Percentiles rank a stretch among this genome's conserved stretches.
Evolutionary conservation across 495 filamentous ascomycete species (phyloP).

Genomic region (Staphylotrichum longicolle): DNA sequence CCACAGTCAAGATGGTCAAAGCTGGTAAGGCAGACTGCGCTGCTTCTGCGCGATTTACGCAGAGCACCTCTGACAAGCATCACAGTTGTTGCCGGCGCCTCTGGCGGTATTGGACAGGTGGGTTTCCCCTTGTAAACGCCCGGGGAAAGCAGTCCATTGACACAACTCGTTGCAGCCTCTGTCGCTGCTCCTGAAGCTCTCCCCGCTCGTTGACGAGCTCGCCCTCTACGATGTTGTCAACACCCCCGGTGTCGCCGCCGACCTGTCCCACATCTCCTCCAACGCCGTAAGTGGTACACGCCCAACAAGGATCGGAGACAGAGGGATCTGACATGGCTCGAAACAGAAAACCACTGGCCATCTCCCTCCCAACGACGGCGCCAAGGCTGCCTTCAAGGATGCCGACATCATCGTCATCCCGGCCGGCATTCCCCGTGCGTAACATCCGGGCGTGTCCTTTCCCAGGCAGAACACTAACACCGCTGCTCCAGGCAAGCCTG

Average conservation of each 20-base stretch:
- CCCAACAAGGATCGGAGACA: background rate
- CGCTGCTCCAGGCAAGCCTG: constrained; percentile 77
- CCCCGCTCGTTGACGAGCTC: constrained; percentile 82
- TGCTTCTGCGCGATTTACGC: constrained; percentile 16
- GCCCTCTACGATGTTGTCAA: constrained; percentile 98
- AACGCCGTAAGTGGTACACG: constrained; percentile 65
- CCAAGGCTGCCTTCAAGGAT: constrained; percentile 82
- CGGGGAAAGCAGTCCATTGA: constrained; percentile 6
- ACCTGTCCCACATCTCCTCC: constrained; percentile 96
- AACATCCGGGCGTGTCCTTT: constrained; percentile 5
- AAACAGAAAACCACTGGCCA: constrained; percentile 83
- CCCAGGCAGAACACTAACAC: constrained; percentile 18
- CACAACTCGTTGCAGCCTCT: constrained; percentile 63
- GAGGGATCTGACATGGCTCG: constrained; percentile 26
- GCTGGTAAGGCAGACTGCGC: constrained; percentile 58
- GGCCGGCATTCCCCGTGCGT: constrained; percentile 93
- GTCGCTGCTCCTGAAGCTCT: constrained; percentile 89
- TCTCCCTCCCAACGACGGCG: constrained; percentile 84
- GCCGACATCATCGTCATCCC: constrained; percentile 95
- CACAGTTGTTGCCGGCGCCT: constrained; percentile 88
- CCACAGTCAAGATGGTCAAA: constrained; percentile 72
- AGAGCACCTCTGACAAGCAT: constrained; percentile 33
- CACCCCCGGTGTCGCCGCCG: constrained; percentile 91
- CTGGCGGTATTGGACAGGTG: constrained; percentile 98
- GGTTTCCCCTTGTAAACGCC: constrained; percentile 1